A percentile compares a stretch with the other conserved stretches of the same genome.
Conservation (phyloP, 108 stramenopile species). For the Pseudonitzschia multistriata region DNA sequence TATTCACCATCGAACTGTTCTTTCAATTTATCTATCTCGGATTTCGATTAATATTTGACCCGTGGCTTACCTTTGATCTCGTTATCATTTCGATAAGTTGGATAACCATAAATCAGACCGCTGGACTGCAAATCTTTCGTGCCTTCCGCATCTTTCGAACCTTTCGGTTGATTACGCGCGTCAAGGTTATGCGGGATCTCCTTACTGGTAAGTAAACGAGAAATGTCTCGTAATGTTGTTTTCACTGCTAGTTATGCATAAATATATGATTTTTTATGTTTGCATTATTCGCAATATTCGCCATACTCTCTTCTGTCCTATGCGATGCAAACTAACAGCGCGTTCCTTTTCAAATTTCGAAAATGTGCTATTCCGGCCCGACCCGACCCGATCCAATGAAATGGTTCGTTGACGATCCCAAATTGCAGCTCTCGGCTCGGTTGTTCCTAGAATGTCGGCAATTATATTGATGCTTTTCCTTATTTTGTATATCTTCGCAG, state of each 20-base stretch:
- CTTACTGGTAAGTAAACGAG: slow-evolving; percentile 41
- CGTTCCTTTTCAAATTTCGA: no score
- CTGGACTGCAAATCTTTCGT: slow-evolving; percentile 58
- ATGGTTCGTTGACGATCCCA: no score
- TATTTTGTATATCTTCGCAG: slow-evolving; percentile 65
- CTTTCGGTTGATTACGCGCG: slow-evolving; percentile 67
- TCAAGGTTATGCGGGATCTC: slow-evolving; percentile 64
- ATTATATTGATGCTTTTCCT: slow-evolving; percentile 48
- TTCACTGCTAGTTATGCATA: neutral
- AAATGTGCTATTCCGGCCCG: no score
- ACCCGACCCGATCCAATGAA: no score
- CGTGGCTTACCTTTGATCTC: slow-evolving; percentile 76
- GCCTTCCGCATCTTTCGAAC: slow-evolving; percentile 80
- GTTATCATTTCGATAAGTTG: slow-evolving; percentile 61
- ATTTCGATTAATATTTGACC: slow-evolving; percentile 49
- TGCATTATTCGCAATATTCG: no score
- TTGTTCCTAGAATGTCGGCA: slow-evolving; percentile 62
- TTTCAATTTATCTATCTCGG: slow-evolving; percentile 63
- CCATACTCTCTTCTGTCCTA: no score
- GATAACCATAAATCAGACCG: neutral
- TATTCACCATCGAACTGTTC: slow-evolving; percentile 68
- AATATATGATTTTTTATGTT: no score
- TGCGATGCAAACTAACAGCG: no score
- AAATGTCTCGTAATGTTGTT: neutral
- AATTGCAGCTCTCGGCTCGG: slow-evolving; percentile 50